Evolutionary conservation across 2,329 filamentous ascomycete genomes (phyloP).

Genomic region (Alternaria rosae): DNA sequence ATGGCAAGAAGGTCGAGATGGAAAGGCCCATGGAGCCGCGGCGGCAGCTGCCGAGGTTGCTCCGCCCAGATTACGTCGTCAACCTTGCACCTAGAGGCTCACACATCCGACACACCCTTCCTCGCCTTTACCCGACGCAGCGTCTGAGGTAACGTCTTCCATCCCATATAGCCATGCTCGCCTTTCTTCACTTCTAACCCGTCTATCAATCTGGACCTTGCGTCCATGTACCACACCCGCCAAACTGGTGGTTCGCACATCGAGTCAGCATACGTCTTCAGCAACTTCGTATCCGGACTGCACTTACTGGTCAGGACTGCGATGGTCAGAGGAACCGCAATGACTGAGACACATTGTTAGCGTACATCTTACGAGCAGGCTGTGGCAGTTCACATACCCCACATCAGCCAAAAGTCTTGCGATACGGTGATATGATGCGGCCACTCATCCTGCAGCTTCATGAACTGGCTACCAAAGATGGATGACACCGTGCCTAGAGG

Average conservation of each 20-base stretch:
- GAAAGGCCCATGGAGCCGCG: not conserved
- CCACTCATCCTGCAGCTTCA: conserved; percentile 28
- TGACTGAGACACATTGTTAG: conserved; percentile 11
- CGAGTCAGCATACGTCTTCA: not conserved
- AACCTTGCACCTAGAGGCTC: not conserved
- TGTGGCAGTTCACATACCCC: conserved; percentile 11
- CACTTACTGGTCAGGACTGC: conserved; percentile 20
- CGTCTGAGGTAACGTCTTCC: conserved; percentile 16
- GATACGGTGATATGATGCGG: conserved; percentile 32
- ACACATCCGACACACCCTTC: not conserved
- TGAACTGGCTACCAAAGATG: conserved; percentile 43
- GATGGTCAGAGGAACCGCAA: conserved; percentile 32
- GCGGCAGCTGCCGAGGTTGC: not conserved
- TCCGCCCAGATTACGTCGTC: not conserved
- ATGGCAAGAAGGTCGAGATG: not conserved
- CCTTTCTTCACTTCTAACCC: conserved; percentile 1
- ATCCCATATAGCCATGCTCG: conserved; percentile 26
- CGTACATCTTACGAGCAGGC: not conserved
- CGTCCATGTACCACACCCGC: conserved; percentile 34
- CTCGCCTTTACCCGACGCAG: not conserved
- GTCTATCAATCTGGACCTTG: conserved; percentile 20
- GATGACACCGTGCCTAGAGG: conserved; percentile 48
- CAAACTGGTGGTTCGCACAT: conserved; percentile 14
- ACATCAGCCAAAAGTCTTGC: conserved; percentile 42
- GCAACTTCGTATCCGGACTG: not conserved